Percentiles rank a stretch among this genome's conserved stretches.
These are phyloP conservation scores for Candida namnaoensis DNA, from an alignment of 805 yeast species.

Conservation along the genomic window DNA sequence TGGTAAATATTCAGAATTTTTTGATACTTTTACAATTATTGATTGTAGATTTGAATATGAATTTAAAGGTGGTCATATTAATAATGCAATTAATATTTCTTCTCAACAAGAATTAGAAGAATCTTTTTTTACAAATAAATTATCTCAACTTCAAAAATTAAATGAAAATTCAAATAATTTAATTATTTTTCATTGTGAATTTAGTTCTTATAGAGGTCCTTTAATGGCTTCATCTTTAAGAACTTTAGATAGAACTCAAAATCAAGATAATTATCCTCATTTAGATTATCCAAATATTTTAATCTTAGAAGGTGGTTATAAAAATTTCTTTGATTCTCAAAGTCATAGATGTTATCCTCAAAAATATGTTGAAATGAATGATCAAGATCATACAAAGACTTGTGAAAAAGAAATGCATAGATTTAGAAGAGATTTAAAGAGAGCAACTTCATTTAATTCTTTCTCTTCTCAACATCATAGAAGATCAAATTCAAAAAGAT, in stretches of 20 bases:
- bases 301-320: constrained; percentile 88
- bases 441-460: constrained; percentile 25
- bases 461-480: constrained; percentile 7
- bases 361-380: constrained; percentile 83
- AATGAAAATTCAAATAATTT: constrained; percentile 26
- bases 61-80: constrained; percentile 87
- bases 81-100: constrained; percentile 70
- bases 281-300: constrained; percentile 84
- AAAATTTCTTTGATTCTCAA: constrained; percentile 56
- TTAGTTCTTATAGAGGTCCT: constrained; percentile 91
- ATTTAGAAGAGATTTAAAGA: constrained; percentile 37
- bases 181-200: constrained; percentile 89
- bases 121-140: constrained; percentile 27
- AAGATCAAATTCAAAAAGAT: constrained; percentile 7
- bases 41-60: constrained; percentile 95
- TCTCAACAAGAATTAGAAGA: constrained; percentile 62
- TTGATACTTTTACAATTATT: constrained; percentile 41
- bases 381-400: constrained; percentile 37
- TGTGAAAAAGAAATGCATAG: constrained; percentile 46
- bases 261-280: constrained; percentile 70
- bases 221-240: constrained; percentile 82
- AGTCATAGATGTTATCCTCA: constrained; percentile 62
- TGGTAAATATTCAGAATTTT: constrained; percentile 38
- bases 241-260: constrained; percentile 69
- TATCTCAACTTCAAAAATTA: constrained; percentile 10